Evolutionary conservation across 345 rosid genomes (phyloP).

Genomic region (Rhodamnia argentea): DNA sequence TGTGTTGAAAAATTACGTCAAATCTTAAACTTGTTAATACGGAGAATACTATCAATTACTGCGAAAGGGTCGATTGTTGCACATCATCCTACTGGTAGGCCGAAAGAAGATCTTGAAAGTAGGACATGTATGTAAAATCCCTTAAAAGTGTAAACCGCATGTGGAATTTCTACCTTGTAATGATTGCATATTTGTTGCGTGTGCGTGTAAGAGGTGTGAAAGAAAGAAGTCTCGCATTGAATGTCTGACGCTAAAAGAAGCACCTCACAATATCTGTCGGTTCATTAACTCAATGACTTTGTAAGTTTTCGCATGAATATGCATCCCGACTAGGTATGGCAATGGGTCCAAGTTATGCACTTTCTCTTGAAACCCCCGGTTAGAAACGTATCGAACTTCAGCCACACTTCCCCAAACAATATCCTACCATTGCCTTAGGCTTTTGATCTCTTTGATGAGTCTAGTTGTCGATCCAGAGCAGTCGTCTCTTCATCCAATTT

Average conservation of each 20-base stretch:
- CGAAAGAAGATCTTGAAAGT: background rate
- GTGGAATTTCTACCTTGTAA: background rate
- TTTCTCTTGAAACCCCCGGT: background rate
- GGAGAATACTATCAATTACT: background rate
- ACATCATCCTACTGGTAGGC: background rate
- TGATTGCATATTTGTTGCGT: background rate
- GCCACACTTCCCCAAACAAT: fast-evolving
- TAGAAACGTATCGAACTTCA: background rate
- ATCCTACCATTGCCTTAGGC: background rate
- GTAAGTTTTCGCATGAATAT: background rate
- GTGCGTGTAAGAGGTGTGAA: background rate
- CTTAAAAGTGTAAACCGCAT: background rate
- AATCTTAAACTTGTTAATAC: background rate
- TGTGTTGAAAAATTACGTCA: background rate
- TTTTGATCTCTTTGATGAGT: background rate
- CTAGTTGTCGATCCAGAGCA: background rate
- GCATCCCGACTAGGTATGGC: background rate
- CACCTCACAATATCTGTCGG: background rate
- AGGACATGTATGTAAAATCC: background rate
- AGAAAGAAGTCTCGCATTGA: background rate
- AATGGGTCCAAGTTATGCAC: background rate
- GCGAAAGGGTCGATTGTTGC: background rate
- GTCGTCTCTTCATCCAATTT: background rate
- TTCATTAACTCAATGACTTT: background rate
- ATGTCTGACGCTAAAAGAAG: background rate